Evolutionary conservation across 2,329 filamentous ascomycete genomes (phyloP), one percentile per base, ranked within the genome.

Genomic region (Clathrospora elynae): DNA sequence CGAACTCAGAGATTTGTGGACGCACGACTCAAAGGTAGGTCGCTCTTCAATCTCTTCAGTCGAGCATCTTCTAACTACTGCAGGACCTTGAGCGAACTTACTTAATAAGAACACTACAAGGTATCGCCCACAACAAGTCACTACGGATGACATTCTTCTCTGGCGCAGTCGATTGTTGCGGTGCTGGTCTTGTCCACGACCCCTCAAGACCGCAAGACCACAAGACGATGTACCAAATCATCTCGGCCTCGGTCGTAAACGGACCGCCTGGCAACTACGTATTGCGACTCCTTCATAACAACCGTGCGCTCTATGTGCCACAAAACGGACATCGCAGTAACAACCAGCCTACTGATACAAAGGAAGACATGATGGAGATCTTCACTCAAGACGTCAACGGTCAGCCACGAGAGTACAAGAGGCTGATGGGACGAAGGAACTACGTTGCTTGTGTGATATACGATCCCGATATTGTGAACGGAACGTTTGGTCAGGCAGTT

Each of bases 361-460:
- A 99, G 72, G 93, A 99, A 71, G 93, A 99, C 73, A 99, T 99
- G 93, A 95, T 99, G 88, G 93, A 99, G 75, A 95, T 99, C 56
- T 99, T 99, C 80, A 90, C 93, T 62, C 88, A 86, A 6, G 93
- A 99, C 60, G 90, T 93, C 11, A 89, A 86, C 39, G 92, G 93
- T n/a, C 77, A 83, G 23, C 78, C 84, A 1, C 80, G 91, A 32
- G 92, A 96, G 70, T 78, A 91, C 64, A 91, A 91, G 74, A 88
- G 92, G 64, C 80, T 99, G 36, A 99, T 99, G 90, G 90, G 87
- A 1, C 79, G 92, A 28, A 79, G 93, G 45, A 97, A 96, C 66
- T 99, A 97, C 64, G 85, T 92, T 9, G 90, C 92, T 1, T 86
- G 95, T 54, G 86, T 97, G n/a, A 89, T 89, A 1, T 97, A 92